Base-by-base conservation (phyloP, 179 eudicot genomes). In the Amaranthus tricolor region DNA sequence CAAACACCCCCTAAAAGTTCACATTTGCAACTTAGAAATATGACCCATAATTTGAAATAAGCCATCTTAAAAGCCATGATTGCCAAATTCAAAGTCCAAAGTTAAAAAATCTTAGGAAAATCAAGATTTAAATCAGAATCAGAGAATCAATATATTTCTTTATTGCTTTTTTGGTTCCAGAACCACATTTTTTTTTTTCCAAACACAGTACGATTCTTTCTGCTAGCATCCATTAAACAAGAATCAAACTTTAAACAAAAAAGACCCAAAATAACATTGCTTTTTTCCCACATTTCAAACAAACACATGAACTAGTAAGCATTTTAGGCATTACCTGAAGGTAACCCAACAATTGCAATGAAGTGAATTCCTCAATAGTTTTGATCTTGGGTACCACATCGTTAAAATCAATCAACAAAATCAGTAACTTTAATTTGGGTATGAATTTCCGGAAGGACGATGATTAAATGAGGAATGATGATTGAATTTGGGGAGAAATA, bases 211-310 rank as follows among this genome's bases (percentile, higher is more conserved):
- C 68, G 62, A 80, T 72, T 75, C 72, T 66, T 72, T 43, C 24
- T 72, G 65, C 57, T 58, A 65, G 58, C 59, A 52, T 20, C 79
- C 74, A 80, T 76, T 76, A 72, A 69, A 31, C 57, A 72, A 58
- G 80, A 80, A 72, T 76, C 77, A 72, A 72, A 55, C 82, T 68
- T 68, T 68, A 51, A 62, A 68, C 71, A 71, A 49, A 24, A 52
- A 0, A 60, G 15, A 21, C 68, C 9, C 49, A 62, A 56, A 55
- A 17, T 40, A 44, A 15, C 51, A 74, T 10, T 31, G 66, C 31
- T 68, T 47, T 70, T 62, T 17, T 64, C 67, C 12, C 31, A 44
- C 12, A 68, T 21, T 57, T 59, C 17, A 53, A 69, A 13, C 72
- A 40, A 54, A 16, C 2, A 68, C 69, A 68, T 13, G 7, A 57